Evolutionary conservation across 2,329 filamentous ascomycete genomes (phyloP).

Genomic region (Pyrenophora graminea): DNA sequence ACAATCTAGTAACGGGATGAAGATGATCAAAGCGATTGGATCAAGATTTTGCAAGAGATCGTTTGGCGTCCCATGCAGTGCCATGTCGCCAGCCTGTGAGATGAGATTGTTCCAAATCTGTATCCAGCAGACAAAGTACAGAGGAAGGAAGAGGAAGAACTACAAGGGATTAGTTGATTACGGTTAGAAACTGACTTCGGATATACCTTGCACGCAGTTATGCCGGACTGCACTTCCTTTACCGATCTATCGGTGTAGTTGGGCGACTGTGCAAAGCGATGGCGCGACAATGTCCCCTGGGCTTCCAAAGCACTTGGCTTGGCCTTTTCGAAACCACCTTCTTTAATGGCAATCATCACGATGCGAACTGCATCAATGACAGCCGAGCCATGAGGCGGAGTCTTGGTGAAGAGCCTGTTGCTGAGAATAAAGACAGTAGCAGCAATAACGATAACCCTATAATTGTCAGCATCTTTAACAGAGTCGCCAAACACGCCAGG

Average conservation of each 20-base stretch:
- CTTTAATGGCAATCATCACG: slow-evolving; percentile 5
- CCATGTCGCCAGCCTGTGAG: slow-evolving; percentile 39
- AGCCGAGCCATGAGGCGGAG: slow-evolving; percentile 13
- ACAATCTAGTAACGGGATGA: slow-evolving; percentile 30
- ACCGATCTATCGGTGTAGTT: slow-evolving; percentile 12
- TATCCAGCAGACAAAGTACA: slow-evolving; percentile 37
- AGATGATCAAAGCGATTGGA: slow-evolving; percentile 29
- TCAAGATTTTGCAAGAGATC: slow-evolving; percentile 36
- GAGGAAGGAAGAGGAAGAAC: slow-evolving; percentile 16
- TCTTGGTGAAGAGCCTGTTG: slow-evolving; percentile 8
- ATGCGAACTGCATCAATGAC: slow-evolving; percentile 16
- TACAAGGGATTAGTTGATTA: not conserved
- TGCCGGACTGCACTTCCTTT: slow-evolving; percentile 11
- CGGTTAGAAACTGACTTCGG: not conserved
- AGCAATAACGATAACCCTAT: slow-evolving; percentile 8
- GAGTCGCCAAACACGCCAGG: too few species aligned
- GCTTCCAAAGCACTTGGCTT: slow-evolving; percentile 10
- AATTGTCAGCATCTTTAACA: not conserved
- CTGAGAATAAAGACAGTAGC: slow-evolving; percentile 4
- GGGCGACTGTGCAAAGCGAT: not conserved
- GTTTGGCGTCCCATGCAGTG: slow-evolving; percentile 34
- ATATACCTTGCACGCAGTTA: slow-evolving; percentile 16
- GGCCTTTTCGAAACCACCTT: slow-evolving; percentile 11
- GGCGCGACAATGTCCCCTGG: not conserved
- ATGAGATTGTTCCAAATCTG: slow-evolving; percentile 40